phyloP scores from a whole-genome alignment of 2,329 filamentous ascomycete species.

The Chrysosphaeria jannelii region DNA sequence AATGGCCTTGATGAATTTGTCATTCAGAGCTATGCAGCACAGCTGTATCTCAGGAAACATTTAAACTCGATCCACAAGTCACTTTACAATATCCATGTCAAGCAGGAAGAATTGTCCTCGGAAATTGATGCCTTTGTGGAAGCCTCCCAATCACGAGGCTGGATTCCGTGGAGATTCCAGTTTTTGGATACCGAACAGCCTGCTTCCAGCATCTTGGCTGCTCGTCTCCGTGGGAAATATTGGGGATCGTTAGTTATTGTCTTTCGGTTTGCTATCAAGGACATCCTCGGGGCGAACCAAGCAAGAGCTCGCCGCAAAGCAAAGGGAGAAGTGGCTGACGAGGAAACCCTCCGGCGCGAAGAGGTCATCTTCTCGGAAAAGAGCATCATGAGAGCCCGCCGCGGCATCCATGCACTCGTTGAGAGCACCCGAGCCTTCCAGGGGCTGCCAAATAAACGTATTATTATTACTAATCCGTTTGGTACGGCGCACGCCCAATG shows the following conservation, averaged over 20 bases:
- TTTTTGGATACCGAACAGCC: slow-evolving; percentile 33
- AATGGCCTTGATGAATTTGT: slow-evolving; percentile 17
- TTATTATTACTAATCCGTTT: slow-evolving; percentile 85
- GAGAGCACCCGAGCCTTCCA: slow-evolving; percentile 65
- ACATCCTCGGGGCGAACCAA: slow-evolving; percentile 20
- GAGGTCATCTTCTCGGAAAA: slow-evolving; percentile 10
- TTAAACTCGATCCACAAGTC: slow-evolving; percentile 30
- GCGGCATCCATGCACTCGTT: slow-evolving; percentile 45
- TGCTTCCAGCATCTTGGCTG: slow-evolving; percentile 45
- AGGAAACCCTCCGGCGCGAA: not conserved
- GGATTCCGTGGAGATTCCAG: slow-evolving; percentile 18
- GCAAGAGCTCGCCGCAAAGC: not conserved
- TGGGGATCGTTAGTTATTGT: slow-evolving; percentile 82
- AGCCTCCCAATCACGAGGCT: slow-evolving; percentile 8
- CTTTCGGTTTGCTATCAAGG: slow-evolving; percentile 41
- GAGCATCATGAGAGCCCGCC: slow-evolving; percentile 22
- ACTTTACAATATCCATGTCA: slow-evolving; percentile 14
- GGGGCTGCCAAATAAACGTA: slow-evolving; percentile 27
- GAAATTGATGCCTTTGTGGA: slow-evolving; percentile 14
- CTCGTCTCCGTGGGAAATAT: slow-evolving; percentile 72
- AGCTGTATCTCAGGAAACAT: slow-evolving; percentile 31
- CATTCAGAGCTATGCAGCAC: slow-evolving; percentile 27
- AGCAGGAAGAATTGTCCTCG: slow-evolving; percentile 9
- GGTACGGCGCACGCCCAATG: slow-evolving; percentile 97
- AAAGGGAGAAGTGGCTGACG: slow-evolving; percentile 2